Percentiles rank a stretch among this genome's conserved stretches.
These are phyloP conservation scores for Leishmania amazonensis DNA, from an alignment of 208 protist genomes.

Conservation along the genomic window DNA sequence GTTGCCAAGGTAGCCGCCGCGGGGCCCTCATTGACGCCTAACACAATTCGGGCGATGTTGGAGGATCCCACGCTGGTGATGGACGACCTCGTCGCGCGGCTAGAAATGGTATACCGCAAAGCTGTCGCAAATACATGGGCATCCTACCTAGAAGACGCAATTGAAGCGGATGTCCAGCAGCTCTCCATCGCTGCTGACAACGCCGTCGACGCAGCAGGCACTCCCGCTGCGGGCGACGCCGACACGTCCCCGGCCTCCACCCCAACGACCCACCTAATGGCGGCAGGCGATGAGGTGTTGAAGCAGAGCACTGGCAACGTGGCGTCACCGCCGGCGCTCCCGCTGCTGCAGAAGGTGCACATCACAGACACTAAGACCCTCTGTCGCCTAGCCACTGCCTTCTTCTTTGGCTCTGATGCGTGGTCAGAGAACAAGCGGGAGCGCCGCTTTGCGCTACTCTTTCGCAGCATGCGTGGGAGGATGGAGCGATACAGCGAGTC, in stretches of 20 bases:
- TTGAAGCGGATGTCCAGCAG: constrained; percentile 24
- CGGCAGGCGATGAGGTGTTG: neutral
- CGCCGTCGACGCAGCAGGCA: neutral
- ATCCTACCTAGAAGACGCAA: constrained; percentile 50
- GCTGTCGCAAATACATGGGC: constrained; percentile 61
- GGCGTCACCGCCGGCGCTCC: neutral
- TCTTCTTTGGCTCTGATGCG: constrained; percentile 65
- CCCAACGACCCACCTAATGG: neutral
- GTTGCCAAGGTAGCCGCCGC: neutral
- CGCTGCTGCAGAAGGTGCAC: neutral
- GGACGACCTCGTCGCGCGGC: constrained; percentile 64
- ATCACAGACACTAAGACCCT: constrained; percentile 40
- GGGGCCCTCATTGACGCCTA: neutral
- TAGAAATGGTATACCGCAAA: constrained; percentile 59
- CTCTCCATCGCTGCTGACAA: neutral
- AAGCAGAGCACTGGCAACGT: neutral
- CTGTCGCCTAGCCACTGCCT: constrained; percentile 66
- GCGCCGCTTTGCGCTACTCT: constrained; percentile 35
- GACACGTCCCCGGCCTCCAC: neutral
- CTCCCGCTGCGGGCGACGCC: neutral
- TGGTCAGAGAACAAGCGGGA: constrained; percentile 36
- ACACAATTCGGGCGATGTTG: constrained; percentile 15
- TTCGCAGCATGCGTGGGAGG: constrained; percentile 32
- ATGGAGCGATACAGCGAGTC: constrained; percentile 38
- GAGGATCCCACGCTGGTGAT: constrained; percentile 42